Evolutionary conservation across 306 rosid genomes (phyloP), one percentile per base, ranked within the genome.

Genomic region (Purshia tridentata): DNA sequence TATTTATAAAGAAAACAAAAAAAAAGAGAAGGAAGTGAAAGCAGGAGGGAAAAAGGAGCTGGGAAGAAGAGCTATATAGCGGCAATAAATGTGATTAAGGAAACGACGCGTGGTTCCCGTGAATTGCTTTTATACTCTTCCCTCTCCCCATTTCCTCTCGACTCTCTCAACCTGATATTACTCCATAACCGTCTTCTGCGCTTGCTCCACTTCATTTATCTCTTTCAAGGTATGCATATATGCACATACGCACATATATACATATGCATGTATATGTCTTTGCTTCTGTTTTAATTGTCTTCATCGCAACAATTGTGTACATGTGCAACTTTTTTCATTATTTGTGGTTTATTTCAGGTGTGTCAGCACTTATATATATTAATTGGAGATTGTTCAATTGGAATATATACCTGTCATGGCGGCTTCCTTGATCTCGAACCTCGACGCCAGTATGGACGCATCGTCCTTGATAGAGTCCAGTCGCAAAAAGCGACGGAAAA

Each of bases 51-150:
- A 53, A 60, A 54, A 22, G 46, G 29, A 18, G 35, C 35, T 29
- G 2, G 57, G 41, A 62, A 58, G 39, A 12, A 58, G 39, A 12
- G 56, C 44, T 35, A 22, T 18, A 29, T 29, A 13, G 8, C 10
- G 69, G 76, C 65, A 65, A 72, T 84, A 82, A 84, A 82, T 83
- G 78, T 65, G 82, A 80, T 72, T 47, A 59, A 76, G 57, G 60
- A 10, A 67, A 61, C 86, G 83, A 76, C 85, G 86, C 91, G 88
- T 86, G 84, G 87, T 77, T 80, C 66, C 84, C 81, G 83, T 78
- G 90, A 86, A 75, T 77, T 59, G 85, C 89, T 80, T 81, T 90
- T 76, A 56, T 73, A 56, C 35, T 23, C 56, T 53, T 50, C 70
- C 13, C 16, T 18, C 40, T 9, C 79, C 22, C 61, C 47, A 15